These are phyloP conservation scores for Aegilops sharonensis DNA, from an alignment of 176 grass and related monocot genomes.

Conservation along the genomic window DNA sequence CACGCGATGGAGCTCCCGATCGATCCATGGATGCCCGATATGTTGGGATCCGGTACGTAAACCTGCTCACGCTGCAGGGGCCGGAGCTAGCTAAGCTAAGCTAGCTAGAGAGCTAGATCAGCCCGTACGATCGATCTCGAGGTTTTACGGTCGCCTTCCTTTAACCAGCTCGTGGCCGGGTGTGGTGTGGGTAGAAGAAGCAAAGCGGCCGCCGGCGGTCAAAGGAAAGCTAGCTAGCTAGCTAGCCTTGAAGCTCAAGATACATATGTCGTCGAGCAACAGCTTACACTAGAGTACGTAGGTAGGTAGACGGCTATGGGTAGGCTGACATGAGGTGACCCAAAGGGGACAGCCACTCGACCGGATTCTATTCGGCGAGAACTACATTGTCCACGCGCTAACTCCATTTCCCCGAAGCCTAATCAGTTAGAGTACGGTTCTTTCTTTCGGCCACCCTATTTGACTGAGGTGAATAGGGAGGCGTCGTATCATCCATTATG, in stretches of 20 bases:
- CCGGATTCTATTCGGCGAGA: conserved; percentile 41
- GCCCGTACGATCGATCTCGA: too few species aligned
- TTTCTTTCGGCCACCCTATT: too few species aligned
- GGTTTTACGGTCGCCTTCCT: too few species aligned
- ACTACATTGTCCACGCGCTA: conserved; percentile 1
- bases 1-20: background rate
- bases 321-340: conserved; percentile 39
- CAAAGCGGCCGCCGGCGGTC: background rate
- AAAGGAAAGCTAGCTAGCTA: background rate
- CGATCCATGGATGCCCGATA: too few species aligned
- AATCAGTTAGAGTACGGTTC: too few species aligned
- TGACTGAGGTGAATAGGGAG: too few species aligned
- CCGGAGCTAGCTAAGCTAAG: background rate
- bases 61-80: background rate
- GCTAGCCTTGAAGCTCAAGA: conserved; percentile 34
- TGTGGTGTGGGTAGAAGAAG: background rate
- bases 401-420: background rate
- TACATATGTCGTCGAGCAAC: background rate
- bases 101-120: too few species aligned
- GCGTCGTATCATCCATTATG: too few species aligned
- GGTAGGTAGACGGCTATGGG: background rate
- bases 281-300: background rate
- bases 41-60: conserved; percentile 14
- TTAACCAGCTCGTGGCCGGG: background rate
- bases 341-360: conserved; percentile 50